A percentile compares a stretch with the other conserved stretches of the same genome.
Evolutionary conservation across 2,329 filamentous ascomycete genomes (phyloP).

Genomic region (Stagonosporopsis rhizophila): DNA sequence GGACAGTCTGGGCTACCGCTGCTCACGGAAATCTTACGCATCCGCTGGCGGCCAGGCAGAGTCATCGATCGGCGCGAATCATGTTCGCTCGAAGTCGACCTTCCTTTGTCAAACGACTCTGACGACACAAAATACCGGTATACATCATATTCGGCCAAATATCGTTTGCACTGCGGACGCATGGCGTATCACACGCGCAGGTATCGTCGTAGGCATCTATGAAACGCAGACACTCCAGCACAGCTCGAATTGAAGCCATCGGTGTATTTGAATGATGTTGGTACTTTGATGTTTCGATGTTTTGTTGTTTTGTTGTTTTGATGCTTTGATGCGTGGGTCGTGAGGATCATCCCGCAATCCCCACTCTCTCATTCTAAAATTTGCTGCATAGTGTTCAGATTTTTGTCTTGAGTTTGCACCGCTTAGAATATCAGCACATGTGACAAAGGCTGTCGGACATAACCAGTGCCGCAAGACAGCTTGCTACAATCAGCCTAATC

Average conservation of each 20-base stretch:
- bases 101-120: conserved; percentile 15
- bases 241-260: neutral
- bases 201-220: neutral
- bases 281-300: neutral
- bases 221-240: neutral
- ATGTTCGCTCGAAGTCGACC: conserved; percentile 13
- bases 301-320: neutral
- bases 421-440: neutral
- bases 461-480: conserved; percentile 2
- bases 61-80: conserved; percentile 25
- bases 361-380: conserved; percentile 20
- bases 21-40: conserved; percentile 13
- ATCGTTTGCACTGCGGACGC: neutral
- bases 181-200: neutral
- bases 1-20: conserved; percentile 27
- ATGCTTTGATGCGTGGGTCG: conserved; percentile 1
- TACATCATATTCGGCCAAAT: neutral
- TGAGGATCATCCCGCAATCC: conserved; percentile 18
- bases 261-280: neutral
- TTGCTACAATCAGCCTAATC: neutral
- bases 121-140: neutral
- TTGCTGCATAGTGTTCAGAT: conserved; percentile 6
- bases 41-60: conserved; percentile 6
- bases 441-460: conserved; percentile 13
- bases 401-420: neutral